These are phyloP conservation scores for Wallacemonas collosoma DNA, from an alignment of 208 protist genomes.

Conservation along the genomic window DNA sequence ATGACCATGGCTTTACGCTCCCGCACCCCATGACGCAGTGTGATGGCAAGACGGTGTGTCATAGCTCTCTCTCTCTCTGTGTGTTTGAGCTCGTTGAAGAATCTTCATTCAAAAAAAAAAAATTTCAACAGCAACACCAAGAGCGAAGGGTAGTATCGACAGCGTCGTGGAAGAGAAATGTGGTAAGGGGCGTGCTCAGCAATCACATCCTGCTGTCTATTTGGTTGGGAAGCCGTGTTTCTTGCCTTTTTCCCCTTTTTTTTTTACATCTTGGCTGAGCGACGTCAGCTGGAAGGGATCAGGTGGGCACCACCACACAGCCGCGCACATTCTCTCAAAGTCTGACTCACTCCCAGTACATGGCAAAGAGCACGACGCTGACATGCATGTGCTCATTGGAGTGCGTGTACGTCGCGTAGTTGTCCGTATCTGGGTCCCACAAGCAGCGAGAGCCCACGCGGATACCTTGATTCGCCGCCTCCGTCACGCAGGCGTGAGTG, in stretches of 20 bases:
- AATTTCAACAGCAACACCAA: conserved; percentile 18
- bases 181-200: too few species aligned
- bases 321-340: not conserved
- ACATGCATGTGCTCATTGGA: conserved; percentile 80
- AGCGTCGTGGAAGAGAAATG: too few species aligned
- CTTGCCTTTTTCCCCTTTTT: not conserved
- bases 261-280: not conserved
- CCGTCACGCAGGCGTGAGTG: conserved; percentile 81
- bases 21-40: too few species aligned
- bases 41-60: too few species aligned
- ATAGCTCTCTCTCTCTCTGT: not conserved
- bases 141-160: too few species aligned
- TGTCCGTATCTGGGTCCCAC: conserved; percentile 92
- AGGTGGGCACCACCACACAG: too few species aligned
- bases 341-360: conserved; percentile 80
- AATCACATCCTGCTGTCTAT: too few species aligned
- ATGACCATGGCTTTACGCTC: too few species aligned
- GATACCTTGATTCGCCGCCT: conserved; percentile 86
- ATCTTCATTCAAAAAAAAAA: not conserved
- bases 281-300: not conserved
- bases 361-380: conserved; percentile 66
- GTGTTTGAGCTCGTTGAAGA: not conserved
- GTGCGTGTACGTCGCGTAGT: conserved; percentile 84
- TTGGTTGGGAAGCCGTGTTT: not conserved
- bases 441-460: conserved; percentile 85